Evolutionary conservation across 225 moss, liverwort and hornwort genomes (phyloP).

Genomic region (Polytrichum formosum): DNA sequence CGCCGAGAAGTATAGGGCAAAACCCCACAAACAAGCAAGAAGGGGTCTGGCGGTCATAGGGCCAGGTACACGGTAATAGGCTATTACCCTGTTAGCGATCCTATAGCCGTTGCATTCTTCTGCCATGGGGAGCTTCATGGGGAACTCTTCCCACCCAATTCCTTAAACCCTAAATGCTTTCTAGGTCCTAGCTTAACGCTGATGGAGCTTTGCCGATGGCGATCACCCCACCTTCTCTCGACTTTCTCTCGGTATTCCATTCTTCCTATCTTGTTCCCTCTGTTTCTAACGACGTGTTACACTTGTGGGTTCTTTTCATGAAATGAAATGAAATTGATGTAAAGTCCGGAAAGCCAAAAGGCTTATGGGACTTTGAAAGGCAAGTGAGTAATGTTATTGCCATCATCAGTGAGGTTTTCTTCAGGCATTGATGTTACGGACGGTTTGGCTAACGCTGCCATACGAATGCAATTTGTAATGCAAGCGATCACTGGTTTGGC

Average conservation of each 20-base stretch:
- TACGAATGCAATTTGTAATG: not conserved
- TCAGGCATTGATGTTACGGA: not conserved
- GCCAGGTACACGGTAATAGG: too few species aligned
- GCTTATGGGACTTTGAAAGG: not conserved
- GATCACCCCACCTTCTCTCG: conserved; percentile 33
- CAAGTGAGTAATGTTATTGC: too few species aligned
- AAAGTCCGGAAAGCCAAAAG: not conserved
- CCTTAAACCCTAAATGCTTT: too few species aligned
- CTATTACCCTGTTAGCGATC: too few species aligned
- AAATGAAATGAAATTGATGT: not conserved
- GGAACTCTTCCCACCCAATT: too few species aligned
- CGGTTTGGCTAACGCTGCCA: not conserved
- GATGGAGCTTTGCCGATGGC: conserved; percentile 42
- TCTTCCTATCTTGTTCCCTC: not conserved
- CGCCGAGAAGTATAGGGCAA: too few species aligned
- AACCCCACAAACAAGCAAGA: too few species aligned
- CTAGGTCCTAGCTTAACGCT: not conserved
- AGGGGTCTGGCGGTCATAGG: too few species aligned
- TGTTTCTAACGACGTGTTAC: not conserved
- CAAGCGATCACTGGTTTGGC: not conserved
- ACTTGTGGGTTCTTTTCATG: not conserved
- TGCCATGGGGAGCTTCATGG: too few species aligned
- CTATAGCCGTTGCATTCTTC: too few species aligned
- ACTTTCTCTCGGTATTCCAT: conserved; percentile 48
- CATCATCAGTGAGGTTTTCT: not conserved